Base-by-base conservation (phyloP, 257 asterid genomes). In the Scutellaria minor region DNA sequence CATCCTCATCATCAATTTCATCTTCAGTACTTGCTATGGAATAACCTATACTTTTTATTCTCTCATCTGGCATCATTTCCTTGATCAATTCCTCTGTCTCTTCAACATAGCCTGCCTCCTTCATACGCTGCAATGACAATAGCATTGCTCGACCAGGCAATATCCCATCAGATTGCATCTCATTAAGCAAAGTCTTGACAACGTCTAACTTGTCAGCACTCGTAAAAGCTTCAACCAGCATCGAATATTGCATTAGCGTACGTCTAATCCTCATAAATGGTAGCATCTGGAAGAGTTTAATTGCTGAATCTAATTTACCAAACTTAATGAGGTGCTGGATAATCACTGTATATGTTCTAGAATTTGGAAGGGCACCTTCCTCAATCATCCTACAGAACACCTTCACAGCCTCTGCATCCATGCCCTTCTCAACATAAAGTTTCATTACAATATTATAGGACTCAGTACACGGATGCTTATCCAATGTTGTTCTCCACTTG, bases 291-390 rank as follows among this genome's bases (percentile, higher is more conserved):
- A 90, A 91, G 73, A 94, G 65, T 68, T 92, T 85, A 52, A 88
- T 58, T 2, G 97, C 98, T 2, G 92, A 77, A 75, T 84, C 89
- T 48, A 91, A 48, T 40, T 88, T 84, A 57, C 79, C 75, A 20
- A 81, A 78, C 62, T 61, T 80, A 51, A 91, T 64, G 56, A 94
- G 90, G 82, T 94, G 99, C 79, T 91, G 90, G 58, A 91, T 88
- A 8, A 94, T 74, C 73, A 91, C 81, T 0, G 97, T 88, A 63
- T 87, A 91, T 0, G 99, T 89, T 79, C 98, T 85, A 42, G 88
- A 82, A 84, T 94, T 94, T 3, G 96, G 99, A 78, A 91, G 97
- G 2, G 89, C 95, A 52, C 98, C 97, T 82, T 89, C 98, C 72
- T 83, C 89, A 47, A 90, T 76, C 84, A 91, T 81, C 72, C 77